Base-by-base conservation (phyloP, 2,329 filamentous ascomycete species). In the Arthrobotrys pseudoclavata region DNA sequence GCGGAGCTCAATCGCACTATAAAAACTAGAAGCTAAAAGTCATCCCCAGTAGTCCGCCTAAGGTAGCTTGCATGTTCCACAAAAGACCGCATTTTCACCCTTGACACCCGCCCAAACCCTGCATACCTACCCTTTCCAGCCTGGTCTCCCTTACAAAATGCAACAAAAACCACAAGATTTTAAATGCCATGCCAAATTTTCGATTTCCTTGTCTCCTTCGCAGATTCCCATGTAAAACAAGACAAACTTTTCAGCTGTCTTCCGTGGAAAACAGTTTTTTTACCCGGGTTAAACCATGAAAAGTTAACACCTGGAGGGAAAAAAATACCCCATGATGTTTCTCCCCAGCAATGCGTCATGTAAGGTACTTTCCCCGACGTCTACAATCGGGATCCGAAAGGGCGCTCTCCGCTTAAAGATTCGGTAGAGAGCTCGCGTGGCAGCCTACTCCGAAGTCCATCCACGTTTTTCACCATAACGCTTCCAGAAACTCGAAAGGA, bases 91-190 rank as follows among this genome's bases (percentile, higher is more conserved):
- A 4, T 12, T 12, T 3, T 5, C 13, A 22, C 47, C 47, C 47
- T 24, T 50, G 47, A 50, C 20, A 50, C 47, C 20, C 24, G 22
- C 22, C 47, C 12, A n/a, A 12, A 40, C 13, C 47, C 47, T 29
- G 47, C 47, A 47, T 24, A 57, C 52, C 26, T 57, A 57, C 52
- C 52, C 15, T 57, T 57, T 57, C 31, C 52, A 20, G 52, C 15
- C 3, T 7, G 10, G 4, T 20, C 26, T 34, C 2, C 37, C 12
- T 40, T 1, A 15, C 9, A 40, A 40, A 40, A 40, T 40, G 37
- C 37, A 40, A 40, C 37, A 40, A 40, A n/a, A 40, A 40, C 37
- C 37, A 40, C 12, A 40, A 15, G n/a, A n/a, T 40, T 15, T 40
- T 1, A 15, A 40, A 40, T 12, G 12, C 2, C 37, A n/a, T n/a